Base-by-base conservation (phyloP, 257 asterid species). In the Nicotiana paniculata region DNA sequence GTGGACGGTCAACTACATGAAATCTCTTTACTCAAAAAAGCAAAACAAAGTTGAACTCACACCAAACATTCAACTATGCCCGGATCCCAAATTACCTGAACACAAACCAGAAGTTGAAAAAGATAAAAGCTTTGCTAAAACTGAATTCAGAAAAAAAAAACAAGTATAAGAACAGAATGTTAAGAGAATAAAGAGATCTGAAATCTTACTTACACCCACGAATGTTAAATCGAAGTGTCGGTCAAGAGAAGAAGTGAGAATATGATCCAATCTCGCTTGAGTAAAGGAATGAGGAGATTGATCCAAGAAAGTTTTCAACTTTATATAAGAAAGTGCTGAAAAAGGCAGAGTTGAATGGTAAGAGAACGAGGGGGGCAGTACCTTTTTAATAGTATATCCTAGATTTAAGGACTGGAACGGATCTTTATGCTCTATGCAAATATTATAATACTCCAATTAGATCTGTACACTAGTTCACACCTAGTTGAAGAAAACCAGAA, bases 221-320 rank as follows among this genome's bases (percentile, higher is more conserved):
- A 13, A 72, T 3, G 4, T 26, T 10, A 81, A 61, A 65, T 32
- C 55, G 55, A 26, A n/a, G 35, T 68, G 10, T 58, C 77, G 8
- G 55, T 70, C 8, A 16, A 61, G 74, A 43, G 30, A 1, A 77
- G 51, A 55, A 74, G 35, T 6, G 81, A 18, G 81, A 30, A 82
- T 30, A 64, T 69, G 82, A 63, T 78, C 85, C 81, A 80, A 68
- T 65, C 67, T 59, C 61, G 30, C 21, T 5, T 46, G 15, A 63
- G 12, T 53, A 33, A 21, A 80, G 48, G 43, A 79, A 46, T 51
- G 58, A 43, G 4, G 10, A 51, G 39, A 80, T 35, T 3, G 80
- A 76, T 81, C 51, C 69, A 70, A 30, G 59, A 30, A 66, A 79
- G 62, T 6, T 24, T 30, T 7, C 28, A 16, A 8, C 4, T 53